Base-by-base conservation (phyloP, 768 basidiomycete species). In the Gymnopilus dilepis region DNA sequence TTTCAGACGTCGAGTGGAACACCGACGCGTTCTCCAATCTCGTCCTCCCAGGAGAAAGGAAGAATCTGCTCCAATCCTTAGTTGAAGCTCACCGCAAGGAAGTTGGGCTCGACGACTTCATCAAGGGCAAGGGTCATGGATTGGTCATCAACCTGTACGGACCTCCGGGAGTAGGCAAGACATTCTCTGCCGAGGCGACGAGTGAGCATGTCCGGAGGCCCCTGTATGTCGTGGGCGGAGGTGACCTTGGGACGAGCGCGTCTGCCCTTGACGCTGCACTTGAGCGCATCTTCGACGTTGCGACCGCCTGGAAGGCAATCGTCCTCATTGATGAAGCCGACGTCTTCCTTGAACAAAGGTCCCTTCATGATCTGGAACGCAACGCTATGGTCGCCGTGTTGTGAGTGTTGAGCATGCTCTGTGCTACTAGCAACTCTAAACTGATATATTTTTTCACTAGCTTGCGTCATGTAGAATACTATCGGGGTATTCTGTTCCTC, bases 311-410 rank as follows among this genome's bases (percentile, higher is more conserved):
- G 84, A 84, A 84, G 60, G 84, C 84, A 0, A 84, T 85, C 45
- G 81, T 85, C 1, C 73, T 85, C 45, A 85, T 86, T 53, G 84
- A 86, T 57, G 84, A 86, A 70, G 86, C 87, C 4, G 88, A 91
- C 72, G 87, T 91, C 4, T 91, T 89, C 82, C 78, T 91, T 30
- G 88, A 90, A 67, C 84, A 86, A 69, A 83, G 88, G 6, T 85
- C 85, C 3, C 74, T 88, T 38, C 84, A 87, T 58, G 84, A 89
- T 67, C 69, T 89, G 12, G 80, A 86, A 66, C 80, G 88, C 11
- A 91, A 90, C 65, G 88, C 88, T 0, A 87, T 90, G 82, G 87
- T 91, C 6, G 87, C 87, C 3, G 87, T 89, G 12, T 89, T 87
- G 81, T 83, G 68, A 63, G 78, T 69, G 34, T 11, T 15, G 9